Base-by-base conservation (phyloP, 1,139 yeast species). In the Geotrichum reessii region DNA sequence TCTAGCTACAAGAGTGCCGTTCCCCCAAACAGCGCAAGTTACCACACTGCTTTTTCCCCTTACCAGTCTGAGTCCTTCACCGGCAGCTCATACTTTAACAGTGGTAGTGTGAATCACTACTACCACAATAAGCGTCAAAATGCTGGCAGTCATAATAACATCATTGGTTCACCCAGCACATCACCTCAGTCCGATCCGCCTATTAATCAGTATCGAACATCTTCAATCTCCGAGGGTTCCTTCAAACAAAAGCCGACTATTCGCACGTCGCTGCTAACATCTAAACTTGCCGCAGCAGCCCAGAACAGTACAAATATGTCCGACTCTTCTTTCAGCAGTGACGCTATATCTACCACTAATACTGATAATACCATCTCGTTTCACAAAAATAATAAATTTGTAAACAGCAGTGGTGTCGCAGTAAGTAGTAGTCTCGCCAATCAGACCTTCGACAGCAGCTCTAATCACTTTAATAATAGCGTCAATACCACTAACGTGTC, bases 221-320 rank as follows among this genome's bases (percentile, higher is more conserved):
- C 57, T 5, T 53, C 57, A 7, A 50, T 57, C 11, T 48, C 54
- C 8, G 57, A 53, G 24, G 24, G 50, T 27, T 14, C 40, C n/a
- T 50, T 44, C 17, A 19, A 46, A 6, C 52, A 53, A 47, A 56
- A 55, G 49, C 62, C 59, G 5, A 33, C 62, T 14, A 57, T 56
- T 61, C 62, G 65, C 9, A 62, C 62, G 28, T 63, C 64, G 12
- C 58, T 62, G 47, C 59, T 64, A 12, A 63, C 66, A 19, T 60
- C 66, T 47, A 63, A 63, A 55, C 60, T 64, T 14, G 66, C 64
- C 28, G 63, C 63, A 27, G 65, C 69, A 37, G 69, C 71, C 8
- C 66, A 71, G 2, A 66, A 70, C n/a, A 71, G 68, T 2, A 67
- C 71, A 7, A 58, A 64, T 11, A 63, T 64, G 8, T 21, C 51